phyloP scores from a whole-genome alignment of 352 stramenopile species.

The Phytophthora sp. region DNA sequence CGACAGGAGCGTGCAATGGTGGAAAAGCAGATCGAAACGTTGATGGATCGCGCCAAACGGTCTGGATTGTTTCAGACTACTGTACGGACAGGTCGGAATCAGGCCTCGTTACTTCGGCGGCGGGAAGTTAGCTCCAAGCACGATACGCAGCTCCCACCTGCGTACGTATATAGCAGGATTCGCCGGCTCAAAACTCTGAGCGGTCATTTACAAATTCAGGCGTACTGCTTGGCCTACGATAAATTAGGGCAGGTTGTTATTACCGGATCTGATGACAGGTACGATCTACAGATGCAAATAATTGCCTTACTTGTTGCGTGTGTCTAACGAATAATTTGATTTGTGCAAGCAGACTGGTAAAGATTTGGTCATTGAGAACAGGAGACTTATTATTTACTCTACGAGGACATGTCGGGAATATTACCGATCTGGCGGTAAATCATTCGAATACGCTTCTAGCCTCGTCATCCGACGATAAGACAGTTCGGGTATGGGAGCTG shows the following conservation, averaged over 20 bases:
- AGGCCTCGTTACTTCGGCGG: slow-evolving; percentile 55
- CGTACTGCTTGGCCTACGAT: slow-evolving; percentile 98
- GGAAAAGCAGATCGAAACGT: slow-evolving; percentile 34
- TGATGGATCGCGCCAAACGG: slow-evolving; percentile 47
- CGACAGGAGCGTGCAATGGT: slow-evolving; percentile 47
- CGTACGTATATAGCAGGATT: slow-evolving; percentile 81
- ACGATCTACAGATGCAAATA: background rate
- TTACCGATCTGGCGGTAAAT: slow-evolving; percentile 91
- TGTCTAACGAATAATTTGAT: slow-evolving; percentile 6
- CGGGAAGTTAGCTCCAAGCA: slow-evolving; percentile 52
- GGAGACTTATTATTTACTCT: slow-evolving; percentile 85
- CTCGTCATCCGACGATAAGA: slow-evolving; percentile 91
- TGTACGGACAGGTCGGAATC: slow-evolving; percentile 58
- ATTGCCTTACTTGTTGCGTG: background rate
- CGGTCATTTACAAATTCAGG: slow-evolving; percentile 93
- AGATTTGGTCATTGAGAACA: slow-evolving; percentile 95
- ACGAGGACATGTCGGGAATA: slow-evolving; percentile 88
- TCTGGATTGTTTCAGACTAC: slow-evolving; percentile 57
- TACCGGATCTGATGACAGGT: slow-evolving; percentile 96
- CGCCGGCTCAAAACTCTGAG: slow-evolving; percentile 89
- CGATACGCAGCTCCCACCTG: slow-evolving; percentile 43
- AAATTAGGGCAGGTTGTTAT: slow-evolving; percentile 95
- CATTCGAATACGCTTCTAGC: slow-evolving; percentile 79
- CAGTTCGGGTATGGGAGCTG: slow-evolving; percentile 89
- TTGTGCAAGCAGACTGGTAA: slow-evolving; percentile 84